These are phyloP conservation scores for Trametes sp. DNA, from an alignment of 1,284 basidiomycete species.

Conservation along the genomic window DNA sequence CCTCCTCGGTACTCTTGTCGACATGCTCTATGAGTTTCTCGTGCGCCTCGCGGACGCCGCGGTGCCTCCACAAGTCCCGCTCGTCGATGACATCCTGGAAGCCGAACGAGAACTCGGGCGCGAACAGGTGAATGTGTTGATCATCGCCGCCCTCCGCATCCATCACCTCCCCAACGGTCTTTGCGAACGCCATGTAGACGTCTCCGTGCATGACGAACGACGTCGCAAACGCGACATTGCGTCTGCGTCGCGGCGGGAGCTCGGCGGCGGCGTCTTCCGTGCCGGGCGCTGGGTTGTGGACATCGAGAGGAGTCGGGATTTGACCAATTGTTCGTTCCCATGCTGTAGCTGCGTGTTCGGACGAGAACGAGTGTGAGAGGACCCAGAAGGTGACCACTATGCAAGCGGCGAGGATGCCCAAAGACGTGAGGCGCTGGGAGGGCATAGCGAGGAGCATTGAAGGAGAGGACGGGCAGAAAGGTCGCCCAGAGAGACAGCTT, in stretches of 20 bases:
- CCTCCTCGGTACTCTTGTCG: constrained; percentile 25
- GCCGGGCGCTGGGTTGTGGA: background rate
- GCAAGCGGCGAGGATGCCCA: constrained; percentile 16
- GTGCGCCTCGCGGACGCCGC: constrained; percentile 32
- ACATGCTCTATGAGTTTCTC: constrained; percentile 39
- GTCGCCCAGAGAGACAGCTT: background rate
- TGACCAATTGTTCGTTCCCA: background rate
- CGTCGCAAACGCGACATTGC: constrained; percentile 42
- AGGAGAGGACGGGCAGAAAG: background rate
- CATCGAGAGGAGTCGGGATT: constrained; percentile 16
- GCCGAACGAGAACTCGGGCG: constrained; percentile 39
- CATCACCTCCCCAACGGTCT: constrained; percentile 43
- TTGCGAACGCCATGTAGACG: constrained; percentile 46
- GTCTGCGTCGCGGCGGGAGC: constrained; percentile 20
- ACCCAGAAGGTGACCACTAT: constrained; percentile 22
- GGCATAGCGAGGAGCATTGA: constrained; percentile 4
- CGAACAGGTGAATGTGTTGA: constrained; percentile 39
- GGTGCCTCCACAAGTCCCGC: constrained; percentile 39
- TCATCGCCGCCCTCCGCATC: constrained; percentile 22
- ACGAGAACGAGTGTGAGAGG: constrained; percentile 14
- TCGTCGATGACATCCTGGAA: constrained; percentile 43
- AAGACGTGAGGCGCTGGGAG: constrained; percentile 10
- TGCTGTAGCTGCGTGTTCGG: background rate
- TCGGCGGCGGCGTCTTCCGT: background rate
- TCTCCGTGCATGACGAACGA: constrained; percentile 45